Evolutionary conservation across 352 stramenopile genomes (phyloP), one percentile per base, ranked within the genome.

Genomic region (Phytophthora ramorum): DNA sequence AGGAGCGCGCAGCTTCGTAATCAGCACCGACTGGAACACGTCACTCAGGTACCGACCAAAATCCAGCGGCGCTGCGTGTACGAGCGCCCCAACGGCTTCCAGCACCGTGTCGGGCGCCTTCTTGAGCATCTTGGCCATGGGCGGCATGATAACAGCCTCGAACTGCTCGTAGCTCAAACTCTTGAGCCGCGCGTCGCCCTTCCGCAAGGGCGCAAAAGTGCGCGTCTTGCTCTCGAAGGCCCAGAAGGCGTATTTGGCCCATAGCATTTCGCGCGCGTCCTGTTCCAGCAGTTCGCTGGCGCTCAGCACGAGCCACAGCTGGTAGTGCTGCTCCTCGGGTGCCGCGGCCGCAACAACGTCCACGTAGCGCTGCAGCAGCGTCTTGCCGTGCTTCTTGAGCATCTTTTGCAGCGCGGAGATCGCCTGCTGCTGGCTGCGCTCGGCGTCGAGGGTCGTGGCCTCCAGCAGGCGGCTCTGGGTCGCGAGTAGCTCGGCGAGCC

Each of bases 81-180:
- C 78, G 19, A 93, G 53, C 26, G 79, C 72, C 0, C 69, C 75
- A 3, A 81, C 69, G 7, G 83, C 74, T 63, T 95, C 84, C 26
- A 96, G 71, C 24, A 87, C 74, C 34, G 81, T 83, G 59, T 96
- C 89, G 0, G 89, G 87, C 26, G 85, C 88, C 61, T 92, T 92
- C 71, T 94, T 95, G 54, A 96, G 76, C 74, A 90, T 79, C 63
- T 92, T 92, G 28, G 77, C 62, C 41, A 95, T 61, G 14, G 79
- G 71, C 1, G 85, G 89, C 58, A 91, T 71, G 32, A 96, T 70
- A 17, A 87, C 55, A 41, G 64, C 37, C 40, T 93, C 85, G 14
- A 96, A 95, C 34, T 87, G 80, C 10, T 76, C 73, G 34, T 73
- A 61, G n/a, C 67, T 78, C 14, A 96, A 58, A 3, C 59, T 68